A percentile compares a stretch with the other conserved stretches of the same genome.
Conservation (phyloP, 2,329 filamentous ascomycete genomes). For the Ascochyta rabiei region DNA sequence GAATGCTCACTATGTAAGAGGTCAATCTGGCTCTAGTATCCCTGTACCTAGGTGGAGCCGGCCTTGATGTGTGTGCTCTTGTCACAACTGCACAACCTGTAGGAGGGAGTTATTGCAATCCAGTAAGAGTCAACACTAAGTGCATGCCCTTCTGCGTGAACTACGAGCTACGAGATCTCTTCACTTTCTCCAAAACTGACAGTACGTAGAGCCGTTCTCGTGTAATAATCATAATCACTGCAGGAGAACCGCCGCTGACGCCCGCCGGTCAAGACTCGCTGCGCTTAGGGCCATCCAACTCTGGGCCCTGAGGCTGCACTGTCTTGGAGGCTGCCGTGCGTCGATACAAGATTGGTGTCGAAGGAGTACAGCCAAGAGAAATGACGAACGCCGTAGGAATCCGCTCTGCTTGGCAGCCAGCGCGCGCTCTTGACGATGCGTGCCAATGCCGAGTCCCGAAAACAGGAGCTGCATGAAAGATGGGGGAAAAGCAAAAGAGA, state of each 20-base stretch:
- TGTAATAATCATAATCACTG: not conserved
- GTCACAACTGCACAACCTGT: not conserved
- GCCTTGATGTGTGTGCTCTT: not conserved
- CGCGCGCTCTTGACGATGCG: not conserved
- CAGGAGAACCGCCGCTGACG: not conserved
- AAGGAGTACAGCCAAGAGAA: conserved; percentile 7
- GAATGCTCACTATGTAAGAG: not conserved
- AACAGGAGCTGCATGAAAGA: not conserved
- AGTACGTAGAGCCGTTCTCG: no score
- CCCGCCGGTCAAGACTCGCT: not conserved
- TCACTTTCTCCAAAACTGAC: no score
- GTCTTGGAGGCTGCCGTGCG: conserved; percentile 7
- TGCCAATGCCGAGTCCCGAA: conserved; percentile 2
- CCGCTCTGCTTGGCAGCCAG: conserved; percentile 7
- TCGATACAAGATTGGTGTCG: not conserved
- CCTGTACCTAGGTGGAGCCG: not conserved
- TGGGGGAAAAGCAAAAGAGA: not conserved
- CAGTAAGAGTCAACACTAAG: no score
- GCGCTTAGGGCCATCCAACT: not conserved
- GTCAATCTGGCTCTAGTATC: conserved; percentile 9
- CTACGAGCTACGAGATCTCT: no score
- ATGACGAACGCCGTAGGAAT: conserved; percentile 8
- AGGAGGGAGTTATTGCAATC: no score
- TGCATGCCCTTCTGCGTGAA: no score
- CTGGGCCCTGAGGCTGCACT: not conserved